Evolutionary conservation across 2,329 filamentous ascomycete species (phyloP).

Genomic region (Colletotrichum melonis): DNA sequence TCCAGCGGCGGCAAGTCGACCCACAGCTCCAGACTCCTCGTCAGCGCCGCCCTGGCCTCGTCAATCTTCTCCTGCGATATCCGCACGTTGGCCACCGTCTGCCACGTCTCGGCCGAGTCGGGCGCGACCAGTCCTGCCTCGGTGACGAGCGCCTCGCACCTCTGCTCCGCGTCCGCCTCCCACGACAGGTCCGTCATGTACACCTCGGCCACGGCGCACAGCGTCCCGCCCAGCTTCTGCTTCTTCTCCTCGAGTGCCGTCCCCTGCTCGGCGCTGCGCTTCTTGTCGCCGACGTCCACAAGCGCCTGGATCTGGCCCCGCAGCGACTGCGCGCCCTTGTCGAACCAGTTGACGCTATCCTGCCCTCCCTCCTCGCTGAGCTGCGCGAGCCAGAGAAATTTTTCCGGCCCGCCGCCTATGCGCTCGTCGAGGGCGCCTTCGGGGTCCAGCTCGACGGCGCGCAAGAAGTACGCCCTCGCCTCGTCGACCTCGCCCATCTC

Average conservation of each 20-base stretch:
- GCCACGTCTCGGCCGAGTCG: constrained; percentile 86
- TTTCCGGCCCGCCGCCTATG: constrained; percentile 86
- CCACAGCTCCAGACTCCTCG: constrained; percentile 86
- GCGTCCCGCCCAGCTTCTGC: constrained; percentile 85
- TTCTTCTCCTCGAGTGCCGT: constrained; percentile 73
- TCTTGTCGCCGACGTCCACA: constrained; percentile 53
- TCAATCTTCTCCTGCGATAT: constrained; percentile 86
- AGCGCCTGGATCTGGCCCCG: constrained; percentile 76
- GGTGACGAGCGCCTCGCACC: constrained; percentile 89
- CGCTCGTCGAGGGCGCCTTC: constrained; percentile 78
- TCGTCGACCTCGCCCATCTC: constrained; percentile 84
- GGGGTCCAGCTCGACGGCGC: constrained; percentile 80
- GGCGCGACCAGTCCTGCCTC: constrained; percentile 90
- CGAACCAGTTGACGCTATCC: constrained; percentile 75
- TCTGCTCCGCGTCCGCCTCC: constrained; percentile 89
- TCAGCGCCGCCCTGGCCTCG: constrained; percentile 84
- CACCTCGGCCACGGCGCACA: constrained; percentile 94
- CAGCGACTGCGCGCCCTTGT: constrained; percentile 78
- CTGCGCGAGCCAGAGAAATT: constrained; percentile 95
- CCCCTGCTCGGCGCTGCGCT: constrained; percentile 53
- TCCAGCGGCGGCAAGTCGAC: constrained; percentile 79
- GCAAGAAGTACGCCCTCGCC: constrained; percentile 78
- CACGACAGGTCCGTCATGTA: constrained; percentile 98
- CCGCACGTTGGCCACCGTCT: constrained; percentile 92
- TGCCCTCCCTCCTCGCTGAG: constrained; percentile 78